Evolutionary conservation across 352 stramenopile species (phyloP), one percentile per base, ranked within the genome.

Genomic region (Pythium grandisporangium): DNA sequence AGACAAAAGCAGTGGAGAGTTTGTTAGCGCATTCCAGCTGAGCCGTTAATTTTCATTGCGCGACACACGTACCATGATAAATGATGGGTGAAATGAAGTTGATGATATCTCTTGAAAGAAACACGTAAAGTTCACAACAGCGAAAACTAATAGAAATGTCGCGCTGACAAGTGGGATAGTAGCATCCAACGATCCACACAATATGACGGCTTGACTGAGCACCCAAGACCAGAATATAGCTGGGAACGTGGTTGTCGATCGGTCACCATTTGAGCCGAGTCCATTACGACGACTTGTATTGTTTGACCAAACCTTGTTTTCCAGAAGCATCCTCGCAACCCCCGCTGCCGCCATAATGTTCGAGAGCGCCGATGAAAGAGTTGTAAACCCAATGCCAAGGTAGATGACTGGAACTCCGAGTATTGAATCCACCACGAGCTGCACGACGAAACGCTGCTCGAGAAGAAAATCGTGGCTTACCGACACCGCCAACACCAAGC

Each of bases 71-170:
- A 75, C 66, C 61, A 79, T 62, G 14, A 55, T 53, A 23, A 76
- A 76, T 6, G 53, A 61, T 1, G 67, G 63, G 0, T 29, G 45
- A 40, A 74, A 80, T 0, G 39, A 51, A 16, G 53, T 40, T 5
- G 61, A 70, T 6, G 66, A 55, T 33, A 80, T 61, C 13, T 72
- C 64, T 21, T 74, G 59, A 23, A 69, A 73, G 24, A 80, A 76
- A 40, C 67, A 80, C 6, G 58, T 55, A 23, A 76, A 76, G 40
- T 80, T 80, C 25, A 79, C 41, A 19, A 64, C 51, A 13, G 55
- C 59, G 40, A 80, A 80, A 7, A 55, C 53, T 21, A 80, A 61
- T 7, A 80, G 45, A 26, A 75, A 71, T 11, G 57, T 67, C 0
- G 67, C 55, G 11, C 47, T 68, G 14, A 74, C 51, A 23, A 74